Evolutionary conservation across 306 rosid genomes (phyloP).

Genomic region (Sicyos baderoa): DNA sequence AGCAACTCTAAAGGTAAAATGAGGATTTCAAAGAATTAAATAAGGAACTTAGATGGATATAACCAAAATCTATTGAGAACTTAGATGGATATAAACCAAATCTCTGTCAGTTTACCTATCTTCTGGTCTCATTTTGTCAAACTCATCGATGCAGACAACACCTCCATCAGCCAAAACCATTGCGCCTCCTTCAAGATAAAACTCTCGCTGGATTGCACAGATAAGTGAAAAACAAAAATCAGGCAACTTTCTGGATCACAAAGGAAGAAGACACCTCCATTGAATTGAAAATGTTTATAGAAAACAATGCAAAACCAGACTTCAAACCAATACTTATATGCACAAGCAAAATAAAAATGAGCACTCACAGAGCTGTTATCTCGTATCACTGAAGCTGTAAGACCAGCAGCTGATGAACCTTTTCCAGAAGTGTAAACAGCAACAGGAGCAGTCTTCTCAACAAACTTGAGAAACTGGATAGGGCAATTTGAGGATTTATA

Average conservation of each 20-base stretch:
- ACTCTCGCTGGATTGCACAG: conserved; percentile 64
- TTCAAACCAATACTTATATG: background rate
- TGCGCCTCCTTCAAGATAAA: conserved; percentile 99
- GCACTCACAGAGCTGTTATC: conserved; percentile 76
- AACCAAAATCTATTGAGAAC: conserved; percentile 18
- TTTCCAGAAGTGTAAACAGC: conserved; percentile 99
- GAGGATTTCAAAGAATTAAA: conserved; percentile 15
- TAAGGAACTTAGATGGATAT: background rate
- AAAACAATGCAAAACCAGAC: conserved; percentile 17
- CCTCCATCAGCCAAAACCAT: conserved; percentile 99
- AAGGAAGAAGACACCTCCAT: background rate
- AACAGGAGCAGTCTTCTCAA: conserved; percentile 89
- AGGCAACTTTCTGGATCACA: conserved; percentile 19
- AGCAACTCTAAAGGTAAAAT: conserved; percentile 59
- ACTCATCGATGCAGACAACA: conserved; percentile 97
- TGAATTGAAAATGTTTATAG: background rate
- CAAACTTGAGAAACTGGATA: conserved; percentile 88
- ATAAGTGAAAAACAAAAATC: background rate
- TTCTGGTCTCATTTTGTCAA: conserved; percentile 99
- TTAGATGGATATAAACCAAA: conserved; percentile 8
- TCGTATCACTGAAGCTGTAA: conserved; percentile 89
- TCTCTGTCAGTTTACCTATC: conserved; percentile 52
- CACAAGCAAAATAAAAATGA: conserved; percentile 23
- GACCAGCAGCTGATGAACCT: conserved; percentile 99
- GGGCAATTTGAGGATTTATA: conserved; percentile 28